Evolutionary conservation across 257 asterid species (phyloP).

Genomic region (Petunia secreta): DNA sequence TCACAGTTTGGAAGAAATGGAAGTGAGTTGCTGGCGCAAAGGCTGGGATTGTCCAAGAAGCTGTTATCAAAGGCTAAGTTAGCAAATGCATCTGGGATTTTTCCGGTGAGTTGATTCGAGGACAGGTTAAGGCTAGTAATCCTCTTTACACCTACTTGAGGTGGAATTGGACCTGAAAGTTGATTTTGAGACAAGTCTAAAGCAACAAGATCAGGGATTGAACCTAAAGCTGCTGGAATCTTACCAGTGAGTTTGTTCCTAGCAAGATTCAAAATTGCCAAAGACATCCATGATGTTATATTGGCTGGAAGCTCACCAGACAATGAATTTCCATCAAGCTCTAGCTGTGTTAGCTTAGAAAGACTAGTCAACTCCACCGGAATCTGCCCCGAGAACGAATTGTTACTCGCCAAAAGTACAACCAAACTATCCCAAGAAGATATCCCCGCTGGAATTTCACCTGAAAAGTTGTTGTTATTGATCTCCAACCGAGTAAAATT

Average conservation of each 20-base stretch:
- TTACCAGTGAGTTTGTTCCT: conserved; percentile 65
- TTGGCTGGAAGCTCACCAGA: conserved; percentile 64
- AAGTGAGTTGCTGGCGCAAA: conserved; percentile 51
- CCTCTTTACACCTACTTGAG: conserved; percentile 54
- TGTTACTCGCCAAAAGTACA: conserved; percentile 72
- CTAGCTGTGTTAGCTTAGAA: conserved; percentile 45
- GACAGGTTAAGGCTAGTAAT: conserved; percentile 69
- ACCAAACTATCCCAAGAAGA: conserved; percentile 62
- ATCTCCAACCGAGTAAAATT: conserved; percentile 72
- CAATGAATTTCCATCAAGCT: conserved; percentile 71
- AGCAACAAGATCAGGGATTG: conserved; percentile 64
- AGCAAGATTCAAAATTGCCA: conserved; percentile 51
- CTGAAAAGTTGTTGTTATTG: conserved; percentile 63
- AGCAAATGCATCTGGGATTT: conserved; percentile 63
- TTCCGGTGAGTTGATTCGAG: conserved; percentile 65
- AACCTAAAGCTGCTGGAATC: conserved; percentile 54
- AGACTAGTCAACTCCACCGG: conserved; percentile 68
- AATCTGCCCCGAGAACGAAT: conserved; percentile 59
- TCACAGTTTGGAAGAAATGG: conserved; percentile 51
- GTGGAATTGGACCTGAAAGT: conserved; percentile 69
- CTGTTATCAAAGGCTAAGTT: conserved; percentile 70
- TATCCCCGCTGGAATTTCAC: conserved; percentile 54
- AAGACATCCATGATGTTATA: conserved; percentile 72
- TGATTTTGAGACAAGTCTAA: conserved; percentile 69
- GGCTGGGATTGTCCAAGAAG: conserved; percentile 63